Percentiles rank a stretch among this genome's conserved stretches.
phyloP scores from a whole-genome alignment of 75 land plant species.

The Selaginella moellendorffii region DNA sequence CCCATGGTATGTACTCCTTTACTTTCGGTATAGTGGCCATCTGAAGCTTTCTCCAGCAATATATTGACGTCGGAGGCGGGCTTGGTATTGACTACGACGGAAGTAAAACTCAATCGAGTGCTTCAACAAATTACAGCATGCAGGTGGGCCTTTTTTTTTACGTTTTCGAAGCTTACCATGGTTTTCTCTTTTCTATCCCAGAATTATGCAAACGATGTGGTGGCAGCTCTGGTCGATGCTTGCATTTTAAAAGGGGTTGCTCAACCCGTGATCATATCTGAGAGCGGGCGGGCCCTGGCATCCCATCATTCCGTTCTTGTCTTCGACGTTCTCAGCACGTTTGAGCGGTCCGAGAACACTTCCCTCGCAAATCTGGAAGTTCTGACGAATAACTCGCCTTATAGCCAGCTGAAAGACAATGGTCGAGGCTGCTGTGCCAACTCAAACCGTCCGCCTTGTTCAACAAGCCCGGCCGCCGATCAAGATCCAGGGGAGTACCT shows the following conservation, averaged over 20 bases:
- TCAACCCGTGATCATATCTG: slow-evolving; percentile 30
- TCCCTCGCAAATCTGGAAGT: slow-evolving; percentile 1
- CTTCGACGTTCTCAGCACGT: slow-evolving; percentile 31
- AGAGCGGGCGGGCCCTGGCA: slow-evolving; percentile 40
- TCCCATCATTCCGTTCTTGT: slow-evolving; percentile 38
- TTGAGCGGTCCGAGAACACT: slow-evolving; percentile 12
- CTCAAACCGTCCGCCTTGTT: background rate
- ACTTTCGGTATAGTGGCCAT: background rate
- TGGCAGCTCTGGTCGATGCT: slow-evolving; percentile 33
- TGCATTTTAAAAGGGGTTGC: slow-evolving; percentile 30
- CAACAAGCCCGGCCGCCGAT: background rate
- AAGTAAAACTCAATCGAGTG: slow-evolving; percentile 16
- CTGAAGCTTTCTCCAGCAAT: slow-evolving; percentile 17
- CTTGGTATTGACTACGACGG: slow-evolving; percentile 41
- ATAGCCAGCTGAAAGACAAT: background rate
- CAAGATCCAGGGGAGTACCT: slow-evolving; percentile 32
- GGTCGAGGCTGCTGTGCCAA: background rate
- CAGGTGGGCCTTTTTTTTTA: slow-evolving; percentile 18
- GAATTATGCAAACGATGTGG: slow-evolving; percentile 40
- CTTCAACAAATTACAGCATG: slow-evolving; percentile 34
- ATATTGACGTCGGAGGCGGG: slow-evolving; percentile 40
- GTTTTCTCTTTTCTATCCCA: slow-evolving; percentile 12
- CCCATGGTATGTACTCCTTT: slow-evolving; percentile 18
- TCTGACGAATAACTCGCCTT: background rate
- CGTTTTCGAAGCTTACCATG: background rate